Evolutionary conservation across 2,329 filamentous ascomycete species (phyloP), one percentile per base, ranked within the genome.

Genomic region (Myriosclerotinia scirpicola): DNA sequence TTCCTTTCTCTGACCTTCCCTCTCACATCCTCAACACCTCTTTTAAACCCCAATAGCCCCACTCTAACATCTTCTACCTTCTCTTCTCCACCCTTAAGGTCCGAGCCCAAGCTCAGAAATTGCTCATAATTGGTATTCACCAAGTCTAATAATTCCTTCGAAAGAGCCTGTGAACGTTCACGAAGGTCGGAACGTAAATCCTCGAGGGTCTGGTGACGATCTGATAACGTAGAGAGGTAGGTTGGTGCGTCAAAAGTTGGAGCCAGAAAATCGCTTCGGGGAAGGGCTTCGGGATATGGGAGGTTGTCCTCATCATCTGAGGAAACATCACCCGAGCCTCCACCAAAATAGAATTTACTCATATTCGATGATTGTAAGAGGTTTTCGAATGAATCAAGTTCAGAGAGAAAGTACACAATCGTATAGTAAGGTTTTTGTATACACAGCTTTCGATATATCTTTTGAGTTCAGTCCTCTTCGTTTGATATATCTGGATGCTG

Each of bases 91-190:
- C 93, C 93, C 64, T 87, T 86, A 54, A 99, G 80, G 73, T 92
- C 91, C 56, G 85, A 87, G 0, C 95, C 96, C 0, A 99, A 80
- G 0, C 88, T 89, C 5, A 99, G 79, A 73, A 99, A 99, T 67
- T 94, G 90, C 58, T 92, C 90, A 77, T 99, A 98, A 78, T 99
- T 96, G 62, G 90, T 86, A 76, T 99, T 99, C 71, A 99, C 95
- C 9, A 99, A 86, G 79, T 97, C 94, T 22, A 99, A 83, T 3
- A 99, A 84, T 80, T 99, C 95, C 69, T 90, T 87, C 74, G 89
- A 91, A 69, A 99, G 88, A 26, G 89, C 84, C 72, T 91, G 86
- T 72, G 89, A 91, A 63, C 96, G 85, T 67, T 93, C 87, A 54
- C 93, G 89, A 20, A 99, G 83, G 75, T 99, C 96, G 6, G 89